A percentile compares a stretch with the other conserved stretches of the same genome.
Evolutionary conservation across 1,284 basidiomycete species (phyloP).

Genomic region (Coriolopsis trogii): DNA sequence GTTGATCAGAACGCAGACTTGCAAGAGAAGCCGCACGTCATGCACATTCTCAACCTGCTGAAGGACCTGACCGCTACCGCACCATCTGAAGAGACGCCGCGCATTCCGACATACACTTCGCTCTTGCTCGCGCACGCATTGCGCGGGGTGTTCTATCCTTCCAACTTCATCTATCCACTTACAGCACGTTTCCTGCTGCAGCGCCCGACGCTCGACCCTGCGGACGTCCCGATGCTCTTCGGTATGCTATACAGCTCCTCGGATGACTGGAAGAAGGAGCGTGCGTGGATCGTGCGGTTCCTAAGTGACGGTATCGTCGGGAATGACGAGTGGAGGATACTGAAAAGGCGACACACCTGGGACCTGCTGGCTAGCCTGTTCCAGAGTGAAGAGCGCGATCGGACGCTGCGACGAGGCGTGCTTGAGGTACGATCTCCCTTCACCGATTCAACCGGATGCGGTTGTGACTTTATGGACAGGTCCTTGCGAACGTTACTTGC

Average conservation of each 20-base stretch:
- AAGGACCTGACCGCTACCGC: slow-evolving; percentile 56
- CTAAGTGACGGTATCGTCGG: slow-evolving; percentile 80
- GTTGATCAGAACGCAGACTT: slow-evolving; percentile 60
- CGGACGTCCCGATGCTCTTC: slow-evolving; percentile 86
- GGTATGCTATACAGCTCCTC: slow-evolving; percentile 82
- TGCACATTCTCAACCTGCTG: slow-evolving; percentile 76
- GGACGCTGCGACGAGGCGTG: slow-evolving; percentile 55
- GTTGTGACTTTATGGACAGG: slow-evolving; percentile 39
- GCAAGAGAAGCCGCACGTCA: slow-evolving; percentile 80
- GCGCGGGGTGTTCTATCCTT: slow-evolving; percentile 78
- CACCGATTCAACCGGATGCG: slow-evolving; percentile 1
- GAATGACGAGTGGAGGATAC: slow-evolving; percentile 78
- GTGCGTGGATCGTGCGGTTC: slow-evolving; percentile 87
- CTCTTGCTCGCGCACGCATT: slow-evolving; percentile 82
- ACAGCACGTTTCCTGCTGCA: slow-evolving; percentile 85
- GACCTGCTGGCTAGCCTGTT: slow-evolving; percentile 84
- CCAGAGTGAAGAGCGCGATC: slow-evolving; percentile 62
- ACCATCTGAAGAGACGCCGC: slow-evolving; percentile 40
- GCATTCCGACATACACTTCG: slow-evolving; percentile 76
- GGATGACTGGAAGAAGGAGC: slow-evolving; percentile 79
- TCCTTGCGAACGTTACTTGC: slow-evolving; percentile 72
- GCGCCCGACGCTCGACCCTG: slow-evolving; percentile 71
- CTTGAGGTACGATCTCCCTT: slow-evolving; percentile 57
- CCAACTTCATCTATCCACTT: slow-evolving; percentile 80
- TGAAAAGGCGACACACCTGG: slow-evolving; percentile 86